Base-by-base conservation (phyloP, 1,139 yeast species). In the Torulaspora globosa region DNA sequence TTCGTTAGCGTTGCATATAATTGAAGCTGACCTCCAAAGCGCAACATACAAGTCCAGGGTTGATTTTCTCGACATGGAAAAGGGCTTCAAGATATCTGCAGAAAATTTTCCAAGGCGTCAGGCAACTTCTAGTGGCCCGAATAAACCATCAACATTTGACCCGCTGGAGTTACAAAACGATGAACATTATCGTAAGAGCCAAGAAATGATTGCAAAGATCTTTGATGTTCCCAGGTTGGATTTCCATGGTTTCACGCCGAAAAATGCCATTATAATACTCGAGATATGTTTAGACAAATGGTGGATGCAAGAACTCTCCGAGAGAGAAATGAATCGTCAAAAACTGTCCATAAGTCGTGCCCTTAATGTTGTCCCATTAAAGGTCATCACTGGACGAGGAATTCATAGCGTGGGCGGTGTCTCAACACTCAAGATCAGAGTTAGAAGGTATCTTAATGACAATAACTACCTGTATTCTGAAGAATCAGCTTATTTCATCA, bases 361-460 rank as follows among this genome's bases (percentile, higher is more conserved):
- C 6, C 31, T 44, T n/a, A 53, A 70, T 59, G 71, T 73, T 1
- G 65, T 61, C 1, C 71, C 72, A 0, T 55, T 80, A 11, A 56
- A 52, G 2, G 62, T 81, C 0, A 64, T 80, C 2, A 80, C 86
- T 0, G 88, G 88, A 0, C 62, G 84, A 48, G 88, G 88, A 0
- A 57, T 80, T 10, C 88, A 82, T 60, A 79, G 85, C 28, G 64
- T 55, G 1, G 75, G 74, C 11, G 84, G 84, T 1, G 60, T 67
- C 1, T 68, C 81, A 0, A 72, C 66, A 47, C 71, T 80, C 28
- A 70, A 70, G 49, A 59, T 57, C 4, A 61, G 69, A 6, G 75
- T 79, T 3, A 59, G 65, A 32, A 66, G 62, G 19, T 65, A 64
- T 47, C 66, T 82, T 26, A 53, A 48, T 7, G 49, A 53, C 1